Conservation (phyloP, 2,329 filamentous ascomycete genomes). For the Orbilia blumenaviensis region DNA sequence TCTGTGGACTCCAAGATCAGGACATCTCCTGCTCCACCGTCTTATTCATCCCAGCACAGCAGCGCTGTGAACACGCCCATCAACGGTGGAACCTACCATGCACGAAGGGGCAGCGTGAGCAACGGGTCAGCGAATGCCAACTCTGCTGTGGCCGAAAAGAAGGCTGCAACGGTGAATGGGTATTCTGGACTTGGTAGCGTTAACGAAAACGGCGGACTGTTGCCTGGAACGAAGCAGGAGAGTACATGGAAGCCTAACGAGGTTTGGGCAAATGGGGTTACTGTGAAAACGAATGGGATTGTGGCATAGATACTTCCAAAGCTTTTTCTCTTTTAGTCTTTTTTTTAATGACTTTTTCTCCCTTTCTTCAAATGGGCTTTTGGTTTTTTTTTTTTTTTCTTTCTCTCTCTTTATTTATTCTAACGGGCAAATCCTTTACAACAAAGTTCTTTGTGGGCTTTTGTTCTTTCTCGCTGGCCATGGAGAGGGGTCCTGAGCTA, state of each 20-base stretch:
- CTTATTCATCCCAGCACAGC: slow-evolving; percentile 59
- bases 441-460: too few relatives aligned
- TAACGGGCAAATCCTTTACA: too few relatives aligned
- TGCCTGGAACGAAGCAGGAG: slow-evolving; percentile 83
- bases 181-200: slow-evolving; percentile 58
- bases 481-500: background rate
- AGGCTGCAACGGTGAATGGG: slow-evolving; percentile 53
- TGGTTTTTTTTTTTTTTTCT: background rate
- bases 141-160: slow-evolving; percentile 38
- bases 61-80: slow-evolving; percentile 29
- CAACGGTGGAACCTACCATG: slow-evolving; percentile 27
- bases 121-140: slow-evolving; percentile 50
- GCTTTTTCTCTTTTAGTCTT: slow-evolving; percentile 16
- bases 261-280: slow-evolving; percentile 37
- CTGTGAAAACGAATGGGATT: slow-evolving; percentile 38
- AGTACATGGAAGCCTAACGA: slow-evolving; percentile 74
- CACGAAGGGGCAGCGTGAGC: slow-evolving; percentile 44
- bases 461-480: too few relatives aligned
- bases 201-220: slow-evolving; percentile 65
- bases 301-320: background rate
- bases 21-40: slow-evolving; percentile 60
- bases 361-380: too few relatives aligned
- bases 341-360: slow-evolving; percentile 39
- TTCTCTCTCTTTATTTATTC: too few relatives aligned
- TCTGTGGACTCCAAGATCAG: slow-evolving; percentile 62